Evolutionary conservation across 805 yeast genomes (phyloP).

Genomic region (Maudiozyma pseudohumilis): DNA sequence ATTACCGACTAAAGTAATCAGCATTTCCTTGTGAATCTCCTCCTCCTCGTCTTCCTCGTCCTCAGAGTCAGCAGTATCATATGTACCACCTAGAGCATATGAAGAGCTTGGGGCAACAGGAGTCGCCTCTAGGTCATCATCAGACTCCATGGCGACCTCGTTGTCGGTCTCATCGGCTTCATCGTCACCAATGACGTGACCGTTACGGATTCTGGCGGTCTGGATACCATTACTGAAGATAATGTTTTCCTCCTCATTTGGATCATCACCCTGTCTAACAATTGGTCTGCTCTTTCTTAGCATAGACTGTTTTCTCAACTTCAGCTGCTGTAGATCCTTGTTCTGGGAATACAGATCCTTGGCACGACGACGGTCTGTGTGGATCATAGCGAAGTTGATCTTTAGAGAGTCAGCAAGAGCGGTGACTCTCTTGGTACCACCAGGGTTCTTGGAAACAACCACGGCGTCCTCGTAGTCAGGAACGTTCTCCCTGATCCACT

Average conservation of each 20-base stretch:
- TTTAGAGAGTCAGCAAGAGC: conserved; percentile 94
- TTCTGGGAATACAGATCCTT: conserved; percentile 47
- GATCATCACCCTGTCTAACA: conserved; percentile 35
- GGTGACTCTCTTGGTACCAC: conserved; percentile 96
- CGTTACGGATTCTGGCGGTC: conserved; percentile 92
- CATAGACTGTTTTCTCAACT: conserved; percentile 40
- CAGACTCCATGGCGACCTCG: conserved; percentile 26
- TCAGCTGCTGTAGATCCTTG: conserved; percentile 28
- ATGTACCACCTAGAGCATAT: conserved; percentile 72
- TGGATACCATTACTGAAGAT: conserved; percentile 73
- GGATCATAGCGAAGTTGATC: conserved; percentile 97
- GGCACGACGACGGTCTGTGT: conserved; percentile 90
- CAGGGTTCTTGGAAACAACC: conserved; percentile 97
- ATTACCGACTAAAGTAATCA: conserved; percentile 93
- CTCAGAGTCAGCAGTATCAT: conserved; percentile 71
- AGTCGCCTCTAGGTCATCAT: conserved; percentile 20
- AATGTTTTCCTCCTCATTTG: conserved; percentile 53
- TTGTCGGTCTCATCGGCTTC: conserved; percentile 31
- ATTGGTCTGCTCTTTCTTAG: conserved; percentile 36
- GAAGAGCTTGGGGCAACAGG: conserved; percentile 19
- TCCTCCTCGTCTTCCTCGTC: conserved; percentile 68
- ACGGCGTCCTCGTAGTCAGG: conserved; percentile 81
- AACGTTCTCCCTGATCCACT: conserved; percentile 89
- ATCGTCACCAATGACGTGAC: conserved; percentile 92
- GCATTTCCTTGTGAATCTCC: conserved; percentile 49